Base-by-base conservation (phyloP, 768 basidiomycete genomes). In the Mycena belliarum region DNA sequence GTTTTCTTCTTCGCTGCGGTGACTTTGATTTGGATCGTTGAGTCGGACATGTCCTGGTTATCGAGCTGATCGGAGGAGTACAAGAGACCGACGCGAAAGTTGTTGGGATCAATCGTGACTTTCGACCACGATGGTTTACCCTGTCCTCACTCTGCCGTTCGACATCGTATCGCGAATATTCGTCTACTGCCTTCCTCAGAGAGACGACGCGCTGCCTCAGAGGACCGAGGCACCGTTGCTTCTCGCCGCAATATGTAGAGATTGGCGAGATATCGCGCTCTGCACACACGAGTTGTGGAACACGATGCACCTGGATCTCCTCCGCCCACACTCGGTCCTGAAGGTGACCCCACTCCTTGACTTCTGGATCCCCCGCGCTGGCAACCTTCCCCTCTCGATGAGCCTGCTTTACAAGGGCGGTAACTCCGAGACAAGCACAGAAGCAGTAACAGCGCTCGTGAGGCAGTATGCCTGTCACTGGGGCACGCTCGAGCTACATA, bases 1-100 rank as follows among this genome's bases (percentile, higher is more conserved):
- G 58, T 52, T 46, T 63, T 55, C 57, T 63, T 63, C 6, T 37
- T 51, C 6, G 29, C 52, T 38, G 54, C 52, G 14, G 61, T 46
- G 44, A 63, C 29, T 18, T 63, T 46, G 15, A 59, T 57, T 42
- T 59, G 57, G 14, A 63, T 42, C 9, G 55, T 37, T n/a, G 43
- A 25, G 60, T 55, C 52, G 48, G 20, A 40, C 14, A 24, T 29
- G 45, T 29, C 43, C 11, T 20, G 7, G 11, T 8, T 37, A 6
- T 15, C 14, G n/a, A n/a, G n/a, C n/a, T n/a, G n/a, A n/a, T n/a
- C n/a, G n/a, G n/a, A n/a, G n/a, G n/a, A n/a, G n/a, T n/a, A n/a
- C n/a, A n/a, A n/a, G n/a, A n/a, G n/a, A n/a, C n/a, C n/a, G n/a
- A n/a, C n/a, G n/a, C n/a, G n/a, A n/a, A n/a, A n/a, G n/a, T n/a